Percentiles rank a stretch among this genome's conserved stretches.
Evolutionary conservation across 2,329 filamentous ascomycete genomes (phyloP).

Genomic region (Tolypocladium sp.): DNA sequence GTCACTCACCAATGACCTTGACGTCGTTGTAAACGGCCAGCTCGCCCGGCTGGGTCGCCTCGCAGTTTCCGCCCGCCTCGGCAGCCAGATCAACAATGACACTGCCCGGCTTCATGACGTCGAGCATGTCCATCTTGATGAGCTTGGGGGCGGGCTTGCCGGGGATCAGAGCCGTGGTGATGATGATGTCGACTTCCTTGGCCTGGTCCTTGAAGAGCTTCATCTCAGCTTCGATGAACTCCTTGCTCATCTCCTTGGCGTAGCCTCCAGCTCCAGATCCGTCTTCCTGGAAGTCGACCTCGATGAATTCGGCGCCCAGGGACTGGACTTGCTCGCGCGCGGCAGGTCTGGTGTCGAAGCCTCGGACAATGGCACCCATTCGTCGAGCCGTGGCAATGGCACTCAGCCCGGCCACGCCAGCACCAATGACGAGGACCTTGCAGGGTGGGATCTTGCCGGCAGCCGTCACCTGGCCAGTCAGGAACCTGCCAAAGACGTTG

Average conservation of each 20-base stretch:
- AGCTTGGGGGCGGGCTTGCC: conserved; percentile 75
- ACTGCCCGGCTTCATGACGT: conserved; percentile 83
- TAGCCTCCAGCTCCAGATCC: conserved; percentile 80
- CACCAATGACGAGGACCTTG: conserved; percentile 84
- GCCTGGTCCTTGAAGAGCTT: conserved; percentile 84
- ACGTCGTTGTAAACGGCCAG: conserved; percentile 65
- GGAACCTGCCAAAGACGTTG: conserved; percentile 79
- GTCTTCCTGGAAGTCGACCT: conserved; percentile 78
- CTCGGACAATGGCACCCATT: conserved; percentile 81
- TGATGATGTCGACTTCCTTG: conserved; percentile 81
- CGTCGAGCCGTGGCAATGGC: conserved; percentile 80
- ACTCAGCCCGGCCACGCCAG: conserved; percentile 79
- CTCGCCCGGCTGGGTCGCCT: conserved; percentile 67
- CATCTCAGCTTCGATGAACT: conserved; percentile 90
- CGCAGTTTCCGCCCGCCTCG: conserved; percentile 82
- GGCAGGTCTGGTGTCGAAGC: conserved; percentile 84
- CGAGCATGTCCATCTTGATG: conserved; percentile 71
- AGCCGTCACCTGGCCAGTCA: conserved; percentile 84
- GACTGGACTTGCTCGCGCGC: conserved; percentile 86
- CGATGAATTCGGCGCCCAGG: conserved; percentile 80
- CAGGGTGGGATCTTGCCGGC: conserved; percentile 85
- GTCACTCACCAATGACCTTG: conserved; percentile 64
- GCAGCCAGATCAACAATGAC: conserved; percentile 83
- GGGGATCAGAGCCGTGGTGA: conserved; percentile 87
- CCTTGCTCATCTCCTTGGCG: conserved; percentile 89